Percentiles rank a stretch among this genome's conserved stretches.
Evolutionary conservation across 2,329 filamentous ascomycete genomes (phyloP).

Genomic region (Niveomyces coronatus): DNA sequence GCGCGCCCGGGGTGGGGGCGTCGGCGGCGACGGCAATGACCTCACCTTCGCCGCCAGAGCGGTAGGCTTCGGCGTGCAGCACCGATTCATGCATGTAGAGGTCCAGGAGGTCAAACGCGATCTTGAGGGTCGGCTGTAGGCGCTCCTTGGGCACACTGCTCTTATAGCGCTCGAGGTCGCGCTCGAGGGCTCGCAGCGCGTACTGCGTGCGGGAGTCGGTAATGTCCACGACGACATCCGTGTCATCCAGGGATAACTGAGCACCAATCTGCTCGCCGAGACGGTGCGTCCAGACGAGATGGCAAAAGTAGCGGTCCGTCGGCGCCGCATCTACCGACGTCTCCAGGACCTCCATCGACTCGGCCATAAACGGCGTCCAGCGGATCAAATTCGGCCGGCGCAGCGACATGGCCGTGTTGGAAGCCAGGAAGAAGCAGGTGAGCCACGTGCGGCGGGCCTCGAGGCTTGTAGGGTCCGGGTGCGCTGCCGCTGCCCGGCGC

Average conservation of each 20-base stretch:
- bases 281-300: conserved; percentile 48
- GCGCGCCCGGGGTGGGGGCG: no score
- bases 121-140: conserved; percentile 47
- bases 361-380: conserved; percentile 50
- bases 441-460: conserved; percentile 50
- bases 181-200: conserved; percentile 53
- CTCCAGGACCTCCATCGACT: conserved; percentile 46
- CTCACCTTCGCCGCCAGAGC: no score
- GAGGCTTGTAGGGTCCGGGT: conserved; percentile 42
- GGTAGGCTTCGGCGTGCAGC: conserved; percentile 52
- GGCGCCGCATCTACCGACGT: conserved; percentile 43
- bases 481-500: conserved; percentile 26
- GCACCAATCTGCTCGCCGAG: conserved; percentile 58
- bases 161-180: conserved; percentile 51
- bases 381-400: conserved; percentile 50
- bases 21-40: no score
- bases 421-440: conserved; percentile 47
- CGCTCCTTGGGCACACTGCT: conserved; percentile 41
- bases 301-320: conserved; percentile 47
- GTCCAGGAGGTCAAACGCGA: conserved; percentile 55
- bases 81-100: conserved; percentile 70
- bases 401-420: conserved; percentile 50
- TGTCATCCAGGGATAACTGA: conserved; percentile 59
- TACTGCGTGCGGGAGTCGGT: conserved; percentile 54
- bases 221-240: conserved; percentile 41